Base-by-base conservation (phyloP, 768 basidiomycete species). In the Chalciporus pseudorubinellus region DNA sequence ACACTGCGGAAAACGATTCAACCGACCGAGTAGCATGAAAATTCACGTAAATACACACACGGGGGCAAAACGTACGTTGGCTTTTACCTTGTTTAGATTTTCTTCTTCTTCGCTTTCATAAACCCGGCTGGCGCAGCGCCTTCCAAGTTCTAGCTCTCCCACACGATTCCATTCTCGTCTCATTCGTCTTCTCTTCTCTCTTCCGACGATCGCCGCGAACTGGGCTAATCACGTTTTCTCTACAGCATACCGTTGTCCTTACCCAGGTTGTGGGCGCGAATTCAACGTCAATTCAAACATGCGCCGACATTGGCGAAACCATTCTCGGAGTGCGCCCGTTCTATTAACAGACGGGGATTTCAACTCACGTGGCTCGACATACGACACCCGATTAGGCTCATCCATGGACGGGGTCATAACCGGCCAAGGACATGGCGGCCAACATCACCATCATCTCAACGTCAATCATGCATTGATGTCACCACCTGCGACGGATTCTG, bases 281-380 rank as follows among this genome's bases (percentile, higher is more conserved):
- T 91, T 91, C 70, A 90, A 89, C 56, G 89, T 89, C 42, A 88
- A 89, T 63, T 88, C 86, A 0, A 92, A 91, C 65, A 91, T 90
- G 89, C 78, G 89, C 26, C 74, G 89, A 6, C 89, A 91, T 60
- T 84, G 82, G 63, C 75, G 87, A 40, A 89, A 87, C 64, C 87
- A 90, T 54, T 70, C 67, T 0, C 31, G 65, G 46, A 68, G 59
- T 44, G 58, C 58, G 0, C 53, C 68, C 20, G 44, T 58, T 9
- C 63, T 56, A 45, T 39, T 67, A 0, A 56, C 61, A 0, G 67
- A 69, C 48, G 34, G 34, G 14, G 34, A 16, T 36, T 5, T 36
- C 1, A 8, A 36, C 34, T 36, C 34, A 36, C 34, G 34, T 36
- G n/a, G 34, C n/a, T 36, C 34, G 7, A 5, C 34, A 4, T 36